Evolutionary conservation across 352 stramenopile species (phyloP), one percentile per base, ranked within the genome.

Genomic region (Blastocystis hominis): DNA sequence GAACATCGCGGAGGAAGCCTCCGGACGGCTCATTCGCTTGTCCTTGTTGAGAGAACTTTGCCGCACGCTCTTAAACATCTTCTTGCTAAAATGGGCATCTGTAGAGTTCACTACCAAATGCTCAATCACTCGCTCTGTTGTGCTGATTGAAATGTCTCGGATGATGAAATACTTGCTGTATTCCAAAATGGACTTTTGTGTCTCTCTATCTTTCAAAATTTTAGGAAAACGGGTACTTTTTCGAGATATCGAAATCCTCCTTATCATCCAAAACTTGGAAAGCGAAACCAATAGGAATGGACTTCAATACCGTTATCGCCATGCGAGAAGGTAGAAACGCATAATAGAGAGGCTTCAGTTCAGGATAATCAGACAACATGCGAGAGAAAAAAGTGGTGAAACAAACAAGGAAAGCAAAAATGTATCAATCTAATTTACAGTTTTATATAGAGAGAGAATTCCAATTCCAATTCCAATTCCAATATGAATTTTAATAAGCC

Each of bases 41-140:
- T 34, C n/a, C 17, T 76, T 54, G 20, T 34, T 17, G n/a, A 76
- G 15, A n/a, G 64, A 76, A 17, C 13, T 55, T 24, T 76, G 5
- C 36, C 55, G 50, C 64, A 76, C 64, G 55, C 64, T 53, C 64
- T 76, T 50, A 34, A 76, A 76, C 64, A 76, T n/a, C 47, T 76
- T 76, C 3, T 50, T n/a, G 44, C n/a, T 76, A 50, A 76, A 76
- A 34, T 46, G n/a, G 55, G 20, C 3, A 24, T 34, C 47, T 53
- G n/a, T 50, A 15, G 7, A n/a, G 38, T 30, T 40, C 47, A 76
- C 64, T n/a, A 76, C 55, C 42, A 40, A 34, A 55, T 76, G 64
- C 47, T 76, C 64, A 1, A 76, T 40, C 24, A 76, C 64, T 17
- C 64, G 64, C 47, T 76, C 36, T 17, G 34, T 76, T 34, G 64